phyloP scores from a whole-genome alignment of 2,329 filamentous ascomycete species.

The Fusarium sp. region DNA sequence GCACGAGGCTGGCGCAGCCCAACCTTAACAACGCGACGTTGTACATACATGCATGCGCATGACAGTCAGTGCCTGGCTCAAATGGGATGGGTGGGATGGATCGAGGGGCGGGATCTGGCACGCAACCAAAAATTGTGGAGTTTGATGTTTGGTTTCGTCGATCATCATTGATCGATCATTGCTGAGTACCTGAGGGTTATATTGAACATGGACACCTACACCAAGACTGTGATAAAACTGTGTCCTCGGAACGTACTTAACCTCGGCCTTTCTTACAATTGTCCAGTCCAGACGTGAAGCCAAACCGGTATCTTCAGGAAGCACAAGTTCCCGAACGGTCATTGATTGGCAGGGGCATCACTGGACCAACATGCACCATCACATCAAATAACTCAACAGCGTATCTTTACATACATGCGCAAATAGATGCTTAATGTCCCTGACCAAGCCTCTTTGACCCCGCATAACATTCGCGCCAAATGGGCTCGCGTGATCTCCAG shows the following conservation, averaged over 20 bases:
- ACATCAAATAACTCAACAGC: not conserved
- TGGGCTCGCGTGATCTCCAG: conserved; percentile 10
- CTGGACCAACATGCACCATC: not conserved
- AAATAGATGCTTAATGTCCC: not conserved
- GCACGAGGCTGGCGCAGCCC: conserved; percentile 23
- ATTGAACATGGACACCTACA: not conserved
- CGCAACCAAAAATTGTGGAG: conserved; percentile 36
- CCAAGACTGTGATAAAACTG: not conserved
- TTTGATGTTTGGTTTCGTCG: conserved; percentile 30
- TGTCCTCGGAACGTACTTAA: not conserved
- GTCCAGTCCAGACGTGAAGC: not conserved
- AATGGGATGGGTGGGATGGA: conserved; percentile 3
- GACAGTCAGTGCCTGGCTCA: not conserved
- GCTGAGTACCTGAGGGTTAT: not conserved
- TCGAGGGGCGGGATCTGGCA: conserved; percentile 30
- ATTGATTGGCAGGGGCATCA: not conserved
- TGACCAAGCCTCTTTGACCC: not conserved
- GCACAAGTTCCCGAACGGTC: not conserved
- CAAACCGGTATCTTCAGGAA: not conserved
- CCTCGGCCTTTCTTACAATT: not conserved
- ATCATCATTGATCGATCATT: conserved; percentile 9
- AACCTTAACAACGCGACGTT: not conserved
- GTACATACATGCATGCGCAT: not conserved
- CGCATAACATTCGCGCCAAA: not conserved
- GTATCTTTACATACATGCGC: not conserved